phyloP scores from a whole-genome alignment of 805 yeast genomes.

The Suhomyces sp. region DNA sequence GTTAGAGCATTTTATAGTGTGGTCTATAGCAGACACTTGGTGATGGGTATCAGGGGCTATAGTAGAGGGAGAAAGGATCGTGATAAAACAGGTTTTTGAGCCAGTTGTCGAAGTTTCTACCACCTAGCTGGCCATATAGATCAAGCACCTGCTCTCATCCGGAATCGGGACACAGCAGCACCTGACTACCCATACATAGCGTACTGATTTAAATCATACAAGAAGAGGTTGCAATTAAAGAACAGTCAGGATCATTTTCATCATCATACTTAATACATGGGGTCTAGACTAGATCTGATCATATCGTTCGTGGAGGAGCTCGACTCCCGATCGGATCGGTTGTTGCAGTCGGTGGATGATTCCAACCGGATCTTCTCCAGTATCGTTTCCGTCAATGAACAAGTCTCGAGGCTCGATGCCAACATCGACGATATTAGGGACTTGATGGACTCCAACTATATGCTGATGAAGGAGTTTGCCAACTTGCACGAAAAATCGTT shows the following conservation, averaged over 20 bases:
- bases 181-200: neutral
- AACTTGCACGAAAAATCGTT: conserved; percentile 32
- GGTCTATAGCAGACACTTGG: too few species aligned
- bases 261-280: too few species aligned
- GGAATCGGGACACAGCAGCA: too few species aligned
- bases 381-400: conserved; percentile 18
- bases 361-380: conserved; percentile 23
- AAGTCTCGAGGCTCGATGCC: conserved; percentile 26
- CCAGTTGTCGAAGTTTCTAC: too few species aligned
- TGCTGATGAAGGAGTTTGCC: conserved; percentile 24
- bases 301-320: conserved; percentile 32
- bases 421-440: conserved; percentile 28
- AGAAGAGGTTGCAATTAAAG: too few species aligned
- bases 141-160: too few species aligned
- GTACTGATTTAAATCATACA: neutral
- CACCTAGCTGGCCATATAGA: too few species aligned
- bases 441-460: conserved; percentile 22
- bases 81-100: too few species aligned
- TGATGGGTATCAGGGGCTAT: too few species aligned
- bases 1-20: too few species aligned
- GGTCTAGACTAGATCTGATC: conserved; percentile 28
- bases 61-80: too few species aligned
- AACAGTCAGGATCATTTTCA: too few species aligned
- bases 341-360: conserved; percentile 23
- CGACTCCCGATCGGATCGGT: conserved; percentile 24